Conservation (phyloP, 148 eudicot genomes). For the Camellia sinensis region DNA sequence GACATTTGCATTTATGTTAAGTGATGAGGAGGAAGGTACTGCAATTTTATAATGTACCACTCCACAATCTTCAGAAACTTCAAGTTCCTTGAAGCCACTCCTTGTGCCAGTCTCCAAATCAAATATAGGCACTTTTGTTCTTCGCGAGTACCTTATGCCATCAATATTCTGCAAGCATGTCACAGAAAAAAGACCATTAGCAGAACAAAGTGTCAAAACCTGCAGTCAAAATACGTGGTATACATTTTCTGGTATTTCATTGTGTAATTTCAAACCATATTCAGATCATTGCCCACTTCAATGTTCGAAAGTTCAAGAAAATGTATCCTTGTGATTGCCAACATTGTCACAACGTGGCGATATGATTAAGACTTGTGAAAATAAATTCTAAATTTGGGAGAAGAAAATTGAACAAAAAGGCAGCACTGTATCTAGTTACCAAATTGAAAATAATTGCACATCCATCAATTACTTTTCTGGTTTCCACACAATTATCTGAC, state of each 20-base stretch:
- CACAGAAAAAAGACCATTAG: neutral
- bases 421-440: neutral
- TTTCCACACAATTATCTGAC: too few species aligned
- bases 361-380: neutral
- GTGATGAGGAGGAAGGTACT: neutral
- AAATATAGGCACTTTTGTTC: constrained; percentile 77
- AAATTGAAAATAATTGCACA: neutral
- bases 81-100: constrained; percentile 76
- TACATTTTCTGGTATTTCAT: too few species aligned
- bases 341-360: neutral
- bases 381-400: neutral
- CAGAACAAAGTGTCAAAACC: neutral
- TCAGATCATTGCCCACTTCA: neutral
- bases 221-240: too few species aligned
- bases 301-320: neutral
- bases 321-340: neutral
- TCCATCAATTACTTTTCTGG: neutral
- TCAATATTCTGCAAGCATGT: constrained; percentile 66
- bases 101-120: constrained; percentile 86
- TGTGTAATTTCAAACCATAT: neutral
- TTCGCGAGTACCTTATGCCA: constrained; percentile 65
- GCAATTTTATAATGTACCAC: constrained; percentile 54
- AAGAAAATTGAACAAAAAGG: neutral
- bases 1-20: neutral
- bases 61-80: constrained; percentile 97